Percentiles rank a stretch among this genome's conserved stretches.
Evolutionary conservation across 495 filamentous ascomycete genomes (phyloP).

Genomic region (Aspergillus haitiensis): DNA sequence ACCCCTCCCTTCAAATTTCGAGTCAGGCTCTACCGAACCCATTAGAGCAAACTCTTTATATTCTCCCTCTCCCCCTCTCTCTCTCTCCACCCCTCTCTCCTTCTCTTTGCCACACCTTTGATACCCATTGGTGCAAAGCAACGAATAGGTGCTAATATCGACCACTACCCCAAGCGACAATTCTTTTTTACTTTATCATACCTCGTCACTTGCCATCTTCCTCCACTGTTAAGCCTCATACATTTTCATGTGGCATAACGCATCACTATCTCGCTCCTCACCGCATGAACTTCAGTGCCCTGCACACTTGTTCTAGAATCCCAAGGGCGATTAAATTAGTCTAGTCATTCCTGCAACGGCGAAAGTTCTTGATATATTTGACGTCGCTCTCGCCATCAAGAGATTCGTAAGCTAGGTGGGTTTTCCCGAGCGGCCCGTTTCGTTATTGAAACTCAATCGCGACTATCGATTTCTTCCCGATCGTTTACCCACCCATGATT

Average conservation of each 20-base stretch:
- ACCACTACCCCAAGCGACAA: neutral
- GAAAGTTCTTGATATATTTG: neutral
- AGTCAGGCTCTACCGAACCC: constrained; percentile 6
- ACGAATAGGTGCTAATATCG: neutral
- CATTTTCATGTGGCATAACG: too few relatives aligned
- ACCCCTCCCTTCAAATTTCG: constrained; percentile 4
- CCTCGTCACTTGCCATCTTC: neutral
- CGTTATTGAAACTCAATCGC: constrained; percentile 16
- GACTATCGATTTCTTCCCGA: neutral
- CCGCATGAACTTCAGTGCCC: too few relatives aligned
- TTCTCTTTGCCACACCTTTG: neutral
- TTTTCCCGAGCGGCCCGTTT: constrained; percentile 22
- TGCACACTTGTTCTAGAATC: too few relatives aligned
- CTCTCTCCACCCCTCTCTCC: neutral
- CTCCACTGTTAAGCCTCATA: neutral
- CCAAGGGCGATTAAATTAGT: too few relatives aligned
- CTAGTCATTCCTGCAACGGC: too few relatives aligned
- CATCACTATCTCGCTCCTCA: too few relatives aligned
- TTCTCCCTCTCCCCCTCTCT: neutral
- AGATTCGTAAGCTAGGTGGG: neutral
- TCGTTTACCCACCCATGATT: neutral
- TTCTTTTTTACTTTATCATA: neutral
- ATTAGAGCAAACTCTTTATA: neutral
- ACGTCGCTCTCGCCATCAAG: neutral
- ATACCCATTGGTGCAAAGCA: neutral